These are phyloP conservation scores for Teratosphaeria destructans DNA, from an alignment of 2,329 filamentous ascomycete genomes.

Conservation along the genomic window DNA sequence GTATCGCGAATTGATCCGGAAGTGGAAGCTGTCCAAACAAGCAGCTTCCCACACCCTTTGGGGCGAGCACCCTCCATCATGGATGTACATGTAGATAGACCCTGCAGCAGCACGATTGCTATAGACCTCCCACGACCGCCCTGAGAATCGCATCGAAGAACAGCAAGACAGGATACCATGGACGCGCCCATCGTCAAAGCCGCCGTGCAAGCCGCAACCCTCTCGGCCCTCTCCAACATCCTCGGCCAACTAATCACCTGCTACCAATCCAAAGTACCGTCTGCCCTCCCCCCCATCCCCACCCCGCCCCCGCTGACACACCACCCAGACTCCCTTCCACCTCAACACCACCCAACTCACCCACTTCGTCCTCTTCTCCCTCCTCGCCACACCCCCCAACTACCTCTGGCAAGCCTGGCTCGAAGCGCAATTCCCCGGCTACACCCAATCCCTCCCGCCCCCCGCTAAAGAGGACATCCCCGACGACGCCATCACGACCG, in stretches of 20 bases:
- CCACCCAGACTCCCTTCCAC: slow-evolving; percentile 16
- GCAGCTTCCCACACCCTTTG: not conserved
- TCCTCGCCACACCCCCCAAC: slow-evolving; percentile 70
- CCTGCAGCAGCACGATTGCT: not conserved
- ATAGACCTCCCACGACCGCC: not conserved
- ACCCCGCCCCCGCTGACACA: not conserved
- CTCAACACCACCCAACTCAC: slow-evolving; percentile 60
- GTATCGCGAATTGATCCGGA: not conserved
- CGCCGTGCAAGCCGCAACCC: slow-evolving; percentile 54
- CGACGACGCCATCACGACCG: slow-evolving; percentile 13
- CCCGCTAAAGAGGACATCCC: slow-evolving; percentile 23
- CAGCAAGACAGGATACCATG: slow-evolving; percentile 19
- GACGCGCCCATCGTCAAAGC: slow-evolving; percentile 46
- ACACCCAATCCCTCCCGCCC: slow-evolving; percentile 29
- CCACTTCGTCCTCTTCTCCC: slow-evolving; percentile 65
- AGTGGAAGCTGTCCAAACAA: not conserved
- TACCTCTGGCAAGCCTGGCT: slow-evolving; percentile 76
- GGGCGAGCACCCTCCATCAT: too few species aligned
- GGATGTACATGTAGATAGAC: not conserved
- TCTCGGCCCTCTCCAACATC: slow-evolving; percentile 60
- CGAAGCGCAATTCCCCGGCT: slow-evolving; percentile 63
- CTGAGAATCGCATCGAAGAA: not conserved
- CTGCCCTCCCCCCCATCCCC: not conserved
- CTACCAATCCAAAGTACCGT: slow-evolving; percentile 46
- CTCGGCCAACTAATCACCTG: slow-evolving; percentile 61